Conservation (phyloP, 2,329 filamentous ascomycete genomes). For the Diplocarpon rosae region DNA sequence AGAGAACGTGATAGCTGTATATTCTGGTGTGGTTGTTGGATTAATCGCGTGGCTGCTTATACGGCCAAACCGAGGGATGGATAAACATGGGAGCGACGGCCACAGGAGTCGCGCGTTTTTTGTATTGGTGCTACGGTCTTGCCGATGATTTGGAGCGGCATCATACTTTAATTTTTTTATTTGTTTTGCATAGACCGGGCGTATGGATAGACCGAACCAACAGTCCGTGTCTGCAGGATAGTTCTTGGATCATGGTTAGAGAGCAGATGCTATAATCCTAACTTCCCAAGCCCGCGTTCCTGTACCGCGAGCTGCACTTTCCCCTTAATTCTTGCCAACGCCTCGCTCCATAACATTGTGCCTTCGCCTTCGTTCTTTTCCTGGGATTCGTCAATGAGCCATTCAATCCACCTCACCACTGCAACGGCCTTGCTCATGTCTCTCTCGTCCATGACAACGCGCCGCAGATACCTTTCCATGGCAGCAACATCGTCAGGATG, state of each 20-base stretch:
- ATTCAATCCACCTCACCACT: constrained; percentile 56
- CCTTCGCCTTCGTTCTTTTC: constrained; percentile 28
- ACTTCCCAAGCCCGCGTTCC: constrained; percentile 43
- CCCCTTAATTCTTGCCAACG: constrained; percentile 34
- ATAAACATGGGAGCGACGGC: constrained; percentile 1
- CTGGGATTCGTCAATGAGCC: constrained; percentile 40
- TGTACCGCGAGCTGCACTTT: constrained; percentile 44
- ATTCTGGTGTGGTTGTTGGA: background rate
- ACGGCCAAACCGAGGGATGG: background rate
- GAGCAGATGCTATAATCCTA: constrained; percentile 34
- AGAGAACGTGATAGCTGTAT: background rate
- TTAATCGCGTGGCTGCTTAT: background rate
- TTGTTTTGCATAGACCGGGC: background rate
- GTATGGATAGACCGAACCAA: background rate
- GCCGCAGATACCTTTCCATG: constrained; percentile 59
- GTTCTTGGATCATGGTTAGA: background rate
- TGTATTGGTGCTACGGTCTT: background rate
- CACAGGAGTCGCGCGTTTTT: background rate
- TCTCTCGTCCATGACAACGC: constrained; percentile 64
- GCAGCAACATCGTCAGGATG: constrained; percentile 68
- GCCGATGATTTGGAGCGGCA: background rate
- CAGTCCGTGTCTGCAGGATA: background rate
- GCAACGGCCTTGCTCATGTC: constrained; percentile 66
- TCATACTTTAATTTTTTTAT: no score
- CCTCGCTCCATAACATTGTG: constrained; percentile 36